phyloP scores from a whole-genome alignment of 306 rosid genomes.

The Corylus heterophylla region DNA sequence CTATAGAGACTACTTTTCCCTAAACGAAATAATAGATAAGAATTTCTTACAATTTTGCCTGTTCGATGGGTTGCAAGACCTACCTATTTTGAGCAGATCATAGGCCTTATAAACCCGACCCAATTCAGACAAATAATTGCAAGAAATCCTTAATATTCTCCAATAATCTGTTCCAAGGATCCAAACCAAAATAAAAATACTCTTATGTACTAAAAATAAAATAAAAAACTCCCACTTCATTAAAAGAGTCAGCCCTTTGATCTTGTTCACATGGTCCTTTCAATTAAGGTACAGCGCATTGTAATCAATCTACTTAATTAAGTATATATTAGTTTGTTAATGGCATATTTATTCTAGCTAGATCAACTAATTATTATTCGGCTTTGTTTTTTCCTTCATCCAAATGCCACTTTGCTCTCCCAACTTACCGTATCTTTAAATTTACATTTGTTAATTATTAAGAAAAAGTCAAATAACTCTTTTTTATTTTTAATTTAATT shows the following conservation, averaged over 20 bases:
- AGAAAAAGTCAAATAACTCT: conserved; percentile 23
- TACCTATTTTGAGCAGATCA: too few relatives aligned
- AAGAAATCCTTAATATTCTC: too few relatives aligned
- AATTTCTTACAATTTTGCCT: too few relatives aligned
- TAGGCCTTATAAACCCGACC: too few relatives aligned
- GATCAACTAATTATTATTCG: not conserved
- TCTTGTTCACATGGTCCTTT: conserved; percentile 19
- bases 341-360: not conserved
- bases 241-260: not conserved
- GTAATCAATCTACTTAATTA: not conserved
- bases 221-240: not conserved
- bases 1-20: too few relatives aligned
- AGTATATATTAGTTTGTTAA: not conserved
- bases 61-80: too few relatives aligned
- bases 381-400: not conserved
- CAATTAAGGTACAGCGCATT: not conserved
- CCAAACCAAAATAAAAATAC: too few relatives aligned
- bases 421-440: conserved; percentile 14
- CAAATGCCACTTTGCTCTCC: not conserved
- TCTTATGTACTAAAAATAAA: not conserved
- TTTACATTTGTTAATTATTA: conserved; percentile 10
- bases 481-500: not conserved
- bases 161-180: too few relatives aligned
- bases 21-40: too few relatives aligned
- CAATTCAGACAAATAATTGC: too few relatives aligned